Conservation (phyloP, 495 filamentous ascomycete species). For the Trichoderma reesei region DNA sequence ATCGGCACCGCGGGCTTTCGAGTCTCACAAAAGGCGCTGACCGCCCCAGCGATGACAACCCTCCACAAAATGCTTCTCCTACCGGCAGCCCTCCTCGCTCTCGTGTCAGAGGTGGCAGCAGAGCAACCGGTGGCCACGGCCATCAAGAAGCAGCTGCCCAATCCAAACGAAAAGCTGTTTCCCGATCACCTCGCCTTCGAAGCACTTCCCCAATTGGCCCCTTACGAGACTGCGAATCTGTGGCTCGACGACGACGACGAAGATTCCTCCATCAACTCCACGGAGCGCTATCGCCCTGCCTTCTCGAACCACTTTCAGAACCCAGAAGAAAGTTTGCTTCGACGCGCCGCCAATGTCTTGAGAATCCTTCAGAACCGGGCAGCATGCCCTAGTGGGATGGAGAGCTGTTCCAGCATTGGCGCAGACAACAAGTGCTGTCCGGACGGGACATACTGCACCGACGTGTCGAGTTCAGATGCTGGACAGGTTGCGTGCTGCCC, state of each 20-base stretch:
- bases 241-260: conserved; percentile 14
- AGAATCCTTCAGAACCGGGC: conserved; percentile 35
- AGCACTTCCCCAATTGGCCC: conserved; percentile 12
- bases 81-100: conserved; percentile 24
- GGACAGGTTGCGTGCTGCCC: conserved; percentile 85
- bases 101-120: conserved; percentile 15
- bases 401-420: conserved; percentile 55
- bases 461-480: conserved; percentile 60
- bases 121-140: conserved; percentile 20
- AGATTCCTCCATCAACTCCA: conserved; percentile 21
- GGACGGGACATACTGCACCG: conserved; percentile 53
- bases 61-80: conserved; percentile 29
- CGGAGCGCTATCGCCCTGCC: conserved; percentile 25
- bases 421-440: conserved; percentile 71
- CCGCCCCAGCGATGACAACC: conserved; percentile 10
- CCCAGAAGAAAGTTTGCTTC: conserved; percentile 19
- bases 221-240: conserved; percentile 13
- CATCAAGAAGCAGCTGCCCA: conserved; percentile 65
- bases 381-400: conserved; percentile 68
- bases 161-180: conserved; percentile 82
- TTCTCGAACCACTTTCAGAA: conserved; percentile 25
- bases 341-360: conserved; percentile 27
- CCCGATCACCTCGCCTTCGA: conserved; percentile 46
- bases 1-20: neutral
- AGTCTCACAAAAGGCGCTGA: neutral